These are phyloP conservation scores for Colletotrichum truncatum DNA, from an alignment of 2,329 filamentous ascomycete species.

Conservation along the genomic window DNA sequence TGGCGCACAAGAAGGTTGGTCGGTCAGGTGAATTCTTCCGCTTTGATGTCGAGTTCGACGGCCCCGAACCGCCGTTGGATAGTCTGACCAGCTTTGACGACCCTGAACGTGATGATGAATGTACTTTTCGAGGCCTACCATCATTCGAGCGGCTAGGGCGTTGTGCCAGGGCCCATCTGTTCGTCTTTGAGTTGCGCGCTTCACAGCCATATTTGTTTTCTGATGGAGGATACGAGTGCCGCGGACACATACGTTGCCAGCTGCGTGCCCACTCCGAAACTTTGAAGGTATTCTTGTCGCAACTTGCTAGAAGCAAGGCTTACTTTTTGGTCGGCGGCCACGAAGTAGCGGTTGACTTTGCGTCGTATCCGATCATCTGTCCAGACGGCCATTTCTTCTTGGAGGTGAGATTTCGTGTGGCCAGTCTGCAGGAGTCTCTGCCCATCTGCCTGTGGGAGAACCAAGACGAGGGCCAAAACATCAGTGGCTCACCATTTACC, in stretches of 20 bases:
- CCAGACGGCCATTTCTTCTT: background rate
- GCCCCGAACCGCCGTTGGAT: background rate
- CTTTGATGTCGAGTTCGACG: background rate
- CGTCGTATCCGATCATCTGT: background rate
- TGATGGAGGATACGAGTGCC: background rate
- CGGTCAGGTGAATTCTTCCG: slow-evolving; percentile 7
- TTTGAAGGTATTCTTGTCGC: background rate
- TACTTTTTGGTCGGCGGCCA: background rate
- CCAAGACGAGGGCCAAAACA: background rate
- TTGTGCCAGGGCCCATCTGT: background rate
- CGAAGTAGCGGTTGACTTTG: background rate
- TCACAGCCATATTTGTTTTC: background rate
- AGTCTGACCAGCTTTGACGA: slow-evolving; percentile 1
- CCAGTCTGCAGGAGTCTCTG: background rate
- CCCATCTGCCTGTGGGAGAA: background rate
- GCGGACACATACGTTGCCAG: background rate
- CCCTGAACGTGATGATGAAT: background rate
- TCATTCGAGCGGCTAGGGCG: background rate
- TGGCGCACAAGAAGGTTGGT: slow-evolving; percentile 22
- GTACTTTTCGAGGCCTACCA: background rate
- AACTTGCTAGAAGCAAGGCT: background rate
- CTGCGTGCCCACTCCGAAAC: background rate
- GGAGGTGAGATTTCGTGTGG: background rate
- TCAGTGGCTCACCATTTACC: background rate
- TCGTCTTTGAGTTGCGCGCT: background rate